Percentiles rank a stretch among this genome's conserved stretches.
phyloP scores from a whole-genome alignment of 1,284 basidiomycete species.

The Marasmius tenuissimus region DNA sequence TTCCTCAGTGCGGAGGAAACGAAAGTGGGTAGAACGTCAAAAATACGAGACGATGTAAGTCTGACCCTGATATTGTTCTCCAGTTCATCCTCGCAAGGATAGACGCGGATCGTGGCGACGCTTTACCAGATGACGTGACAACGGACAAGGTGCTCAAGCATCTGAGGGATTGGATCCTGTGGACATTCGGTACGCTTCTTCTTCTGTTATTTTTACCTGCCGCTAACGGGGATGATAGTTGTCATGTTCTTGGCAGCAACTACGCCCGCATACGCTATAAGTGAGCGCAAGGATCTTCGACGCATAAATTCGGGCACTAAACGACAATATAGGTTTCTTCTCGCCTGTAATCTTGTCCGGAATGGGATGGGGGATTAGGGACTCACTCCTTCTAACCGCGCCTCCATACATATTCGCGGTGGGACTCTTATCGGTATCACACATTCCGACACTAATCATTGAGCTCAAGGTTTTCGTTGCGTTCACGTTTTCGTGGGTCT shows the following conservation, averaged over 20 bases:
- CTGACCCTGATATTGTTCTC: background rate
- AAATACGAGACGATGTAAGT: background rate
- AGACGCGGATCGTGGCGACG: constrained; percentile 44
- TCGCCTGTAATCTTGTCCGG: constrained; percentile 9
- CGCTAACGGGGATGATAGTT: constrained; percentile 20
- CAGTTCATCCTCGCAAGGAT: constrained; percentile 37
- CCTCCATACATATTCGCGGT: constrained; percentile 13
- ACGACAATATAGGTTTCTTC: constrained; percentile 9
- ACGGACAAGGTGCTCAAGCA: constrained; percentile 33
- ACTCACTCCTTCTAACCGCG: constrained; percentile 8
- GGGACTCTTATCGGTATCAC: background rate
- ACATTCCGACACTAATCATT: background rate
- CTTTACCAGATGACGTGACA: constrained; percentile 38
- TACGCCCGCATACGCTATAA: constrained; percentile 32
- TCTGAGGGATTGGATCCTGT: constrained; percentile 42
- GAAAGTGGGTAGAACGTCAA: constrained; percentile 9
- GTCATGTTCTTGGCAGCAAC: constrained; percentile 41
- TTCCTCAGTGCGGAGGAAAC: constrained; percentile 43
- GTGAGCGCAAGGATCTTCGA: background rate
- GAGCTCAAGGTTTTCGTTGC: constrained; percentile 5
- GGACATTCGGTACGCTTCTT: constrained; percentile 34
- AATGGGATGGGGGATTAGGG: constrained; percentile 11
- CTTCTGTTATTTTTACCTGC: background rate
- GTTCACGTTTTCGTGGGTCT: constrained; percentile 10
- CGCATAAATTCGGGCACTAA: background rate